Evolutionary conservation across 2,329 filamentous ascomycete genomes (phyloP), one percentile per base, ranked within the genome.

Genomic region (Moelleriella libera): DNA sequence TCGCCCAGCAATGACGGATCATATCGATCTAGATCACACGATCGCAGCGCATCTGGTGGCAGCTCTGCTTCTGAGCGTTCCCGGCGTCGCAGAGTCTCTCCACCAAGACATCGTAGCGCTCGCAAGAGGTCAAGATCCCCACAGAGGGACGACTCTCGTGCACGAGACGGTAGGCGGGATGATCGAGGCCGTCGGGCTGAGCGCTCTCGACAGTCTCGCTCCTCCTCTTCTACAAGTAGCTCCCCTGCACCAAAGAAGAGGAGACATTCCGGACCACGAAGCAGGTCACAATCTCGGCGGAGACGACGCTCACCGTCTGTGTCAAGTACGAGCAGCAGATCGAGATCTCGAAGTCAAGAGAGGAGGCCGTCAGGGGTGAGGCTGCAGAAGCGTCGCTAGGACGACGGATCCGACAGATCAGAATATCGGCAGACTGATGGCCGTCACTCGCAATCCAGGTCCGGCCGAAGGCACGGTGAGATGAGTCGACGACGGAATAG

Each of bases 241-340:
- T 71, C 72, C 6, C 72, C 69, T 5, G 58, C 63, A 5, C 62
- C 66, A 2, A 78, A 78, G 53, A 67, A 73, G 44, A 68, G 74
- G 34, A 68, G 72, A 48, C 70, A 72, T 48, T 72, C 72, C 4
- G 60, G 62, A 11, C 74, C 71, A 5, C 63, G 64, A 37, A 75
- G 71, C 52, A 66, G 69, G 21, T 75, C 74, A 50, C 66, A 54
- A 47, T 64, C 59, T 49, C 64, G 65, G 31, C 67, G 66, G 52
- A 58, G 63, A 28, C 54, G 58, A 30, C 61, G 61, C 4, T 59
- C 58, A 44, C 58, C 56, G 6, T 65, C 64, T 34, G 65, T 66
- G n/a, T 70, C 69, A 4, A 61, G 63, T 48, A 69, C 68, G 6
- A 61, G 65, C 46, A 66, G 63, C 43, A 58, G 59, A 30, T 54